Conservation (phyloP, 371 early-diverging fungal species). For the Mortierella sp. region DNA sequence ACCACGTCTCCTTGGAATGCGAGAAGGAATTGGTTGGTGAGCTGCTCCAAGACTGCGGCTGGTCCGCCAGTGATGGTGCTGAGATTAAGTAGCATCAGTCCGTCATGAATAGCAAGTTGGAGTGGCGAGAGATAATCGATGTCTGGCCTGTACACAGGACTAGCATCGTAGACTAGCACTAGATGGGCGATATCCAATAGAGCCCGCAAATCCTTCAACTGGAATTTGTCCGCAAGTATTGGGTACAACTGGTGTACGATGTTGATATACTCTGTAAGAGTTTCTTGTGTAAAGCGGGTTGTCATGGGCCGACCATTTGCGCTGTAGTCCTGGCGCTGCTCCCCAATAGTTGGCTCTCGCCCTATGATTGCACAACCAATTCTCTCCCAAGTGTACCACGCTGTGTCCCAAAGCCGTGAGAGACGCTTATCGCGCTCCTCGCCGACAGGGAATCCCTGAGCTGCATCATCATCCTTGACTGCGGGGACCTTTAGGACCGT, state of each 20-base stretch:
- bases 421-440: slow-evolving; percentile 42
- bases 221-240: slow-evolving; percentile 63
- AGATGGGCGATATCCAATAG: slow-evolving; percentile 70
- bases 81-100: slow-evolving; percentile 60
- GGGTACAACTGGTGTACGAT: slow-evolving; percentile 76
- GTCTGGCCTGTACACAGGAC: slow-evolving; percentile 70
- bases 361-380: slow-evolving; percentile 66
- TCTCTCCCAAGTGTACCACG: slow-evolving; percentile 84
- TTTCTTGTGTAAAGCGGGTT: slow-evolving; percentile 81
- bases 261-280: slow-evolving; percentile 74
- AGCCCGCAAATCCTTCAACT: slow-evolving; percentile 66
- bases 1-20: slow-evolving; percentile 59
- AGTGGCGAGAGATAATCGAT: slow-evolving; percentile 67
- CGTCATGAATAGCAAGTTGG: slow-evolving; percentile 70
- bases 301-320: slow-evolving; percentile 43
- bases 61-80: slow-evolving; percentile 28
- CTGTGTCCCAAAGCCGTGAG: slow-evolving; percentile 71
- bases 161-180: slow-evolving; percentile 66
- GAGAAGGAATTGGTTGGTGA: slow-evolving; percentile 40
- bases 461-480: slow-evolving; percentile 46
- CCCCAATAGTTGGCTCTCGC: slow-evolving; percentile 22
- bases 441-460: slow-evolving; percentile 3
- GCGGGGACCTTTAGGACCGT: slow-evolving; percentile 70
- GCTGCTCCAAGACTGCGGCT: slow-evolving; percentile 41
- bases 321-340: slow-evolving; percentile 29